These are phyloP conservation scores for Botrytis porri DNA, from an alignment of 2,329 filamentous ascomycete species.

Conservation along the genomic window DNA sequence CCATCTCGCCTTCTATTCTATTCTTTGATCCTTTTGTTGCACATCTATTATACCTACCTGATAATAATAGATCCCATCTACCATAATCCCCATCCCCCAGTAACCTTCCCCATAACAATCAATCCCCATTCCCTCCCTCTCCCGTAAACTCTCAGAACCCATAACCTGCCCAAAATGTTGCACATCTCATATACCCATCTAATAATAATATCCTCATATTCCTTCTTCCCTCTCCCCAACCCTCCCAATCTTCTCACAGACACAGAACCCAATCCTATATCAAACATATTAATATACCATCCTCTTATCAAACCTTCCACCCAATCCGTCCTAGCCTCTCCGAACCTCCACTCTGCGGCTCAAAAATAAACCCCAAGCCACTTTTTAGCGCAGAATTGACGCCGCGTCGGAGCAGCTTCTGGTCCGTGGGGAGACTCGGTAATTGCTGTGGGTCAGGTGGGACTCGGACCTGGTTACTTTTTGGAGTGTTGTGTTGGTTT, in stretches of 20 bases:
- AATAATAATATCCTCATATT: constrained; percentile 8
- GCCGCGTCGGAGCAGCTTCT: not conserved
- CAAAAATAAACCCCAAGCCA: not conserved
- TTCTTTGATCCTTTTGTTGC: not conserved
- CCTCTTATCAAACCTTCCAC: not conserved
- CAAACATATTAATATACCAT: not conserved
- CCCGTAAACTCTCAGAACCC: not conserved
- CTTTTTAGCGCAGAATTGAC: not conserved
- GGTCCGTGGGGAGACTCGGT: not conserved
- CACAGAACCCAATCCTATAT: not conserved
- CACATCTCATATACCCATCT: constrained; percentile 15
- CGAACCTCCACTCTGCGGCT: not conserved
- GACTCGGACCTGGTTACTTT: not conserved
- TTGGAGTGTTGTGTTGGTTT: no score
- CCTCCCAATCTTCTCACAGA: not conserved
- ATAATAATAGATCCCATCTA: not conserved
- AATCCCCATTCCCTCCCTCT: not conserved
- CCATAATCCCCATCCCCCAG: not conserved
- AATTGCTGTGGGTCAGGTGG: not conserved
- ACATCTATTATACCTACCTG: not conserved
- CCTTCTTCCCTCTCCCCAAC: not conserved
- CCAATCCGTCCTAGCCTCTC: not conserved
- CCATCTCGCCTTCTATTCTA: no score
- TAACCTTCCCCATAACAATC: not conserved
- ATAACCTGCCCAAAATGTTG: not conserved